Evolutionary conservation across 495 filamentous ascomycete genomes (phyloP), one percentile per base, ranked within the genome.

Genomic region (Penicillium coffeae): DNA sequence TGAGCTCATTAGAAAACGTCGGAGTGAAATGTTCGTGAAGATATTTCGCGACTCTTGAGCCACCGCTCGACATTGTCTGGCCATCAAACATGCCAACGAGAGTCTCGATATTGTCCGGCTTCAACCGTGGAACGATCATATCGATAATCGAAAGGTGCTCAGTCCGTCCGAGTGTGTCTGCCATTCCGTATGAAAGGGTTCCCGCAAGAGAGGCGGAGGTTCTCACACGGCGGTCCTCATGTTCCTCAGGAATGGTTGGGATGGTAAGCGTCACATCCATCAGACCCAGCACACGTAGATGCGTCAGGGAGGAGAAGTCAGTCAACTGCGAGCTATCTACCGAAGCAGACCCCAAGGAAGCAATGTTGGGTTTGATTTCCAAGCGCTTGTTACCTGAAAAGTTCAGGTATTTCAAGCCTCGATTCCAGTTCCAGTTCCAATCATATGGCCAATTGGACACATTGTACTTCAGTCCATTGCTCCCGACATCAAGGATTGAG

Each of bases 341-440:
- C 3, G 73, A 60, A 2, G 67, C 60, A 21, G 70, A 60, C 18
- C 74, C 73, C 39, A 72, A 39, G 1, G 73, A 71, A 1, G 71
- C 69, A 46, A 81, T 79, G 56, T 85, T 89, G 0, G 88, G 87
- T 64, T 97, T 97, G 68, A 99, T 99, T 68, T 99, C 94, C 34
- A 99, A 68, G 22, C 92, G 84, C 66, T 96, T 94, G 73, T 99
- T 99, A 19, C 94, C 93, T 6, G 92, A 96, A 50, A 99, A 80
- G 58, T 96, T 99, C 50, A 99, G 84, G 58, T 94, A 97, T 51
- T 90, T 88, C 47, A 99, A 73, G 51, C 95, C 91, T 32, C 86
- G 85, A 52, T 97, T 99, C 79, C 91, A 89, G 64, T 96, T 97
- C 93, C 93, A 99, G 58, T 99, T 99, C 93, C 93, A 99, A 63